A percentile compares a stretch with the other conserved stretches of the same genome.
phyloP scores from a whole-genome alignment of 257 asterid species.

The Misopates orontium region DNA sequence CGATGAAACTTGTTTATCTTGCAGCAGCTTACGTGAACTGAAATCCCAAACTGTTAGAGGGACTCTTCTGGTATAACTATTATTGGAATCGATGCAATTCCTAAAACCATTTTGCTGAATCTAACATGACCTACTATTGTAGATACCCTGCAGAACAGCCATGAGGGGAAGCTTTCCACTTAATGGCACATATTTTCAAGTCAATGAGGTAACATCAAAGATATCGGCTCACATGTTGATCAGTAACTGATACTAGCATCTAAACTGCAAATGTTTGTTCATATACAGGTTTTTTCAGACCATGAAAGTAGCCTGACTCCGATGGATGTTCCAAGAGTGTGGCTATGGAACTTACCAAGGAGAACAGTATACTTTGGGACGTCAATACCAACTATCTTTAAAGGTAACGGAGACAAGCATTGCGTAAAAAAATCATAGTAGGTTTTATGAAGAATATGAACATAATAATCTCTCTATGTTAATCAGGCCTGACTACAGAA shows the following conservation, averaged over 20 bases:
- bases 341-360: conserved; percentile 90
- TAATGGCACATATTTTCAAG: conserved; percentile 97
- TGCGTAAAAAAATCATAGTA: conserved; percentile 6
- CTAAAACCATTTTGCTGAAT: conserved; percentile 9
- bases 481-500: conserved; percentile 73
- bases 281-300: conserved; percentile 88
- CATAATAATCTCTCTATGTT: conserved; percentile 23
- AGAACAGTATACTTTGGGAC: conserved; percentile 95
- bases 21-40: conserved; percentile 90
- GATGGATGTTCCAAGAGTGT: conserved; percentile 76
- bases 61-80: conserved; percentile 75
- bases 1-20: conserved; percentile 77
- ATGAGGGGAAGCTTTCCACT: conserved; percentile 99
- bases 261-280: conserved; percentile 14
- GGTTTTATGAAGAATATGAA: conserved; percentile 25
- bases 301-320: conserved; percentile 86
- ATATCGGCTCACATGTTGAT: conserved; percentile 21
- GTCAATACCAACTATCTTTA: conserved; percentile 84
- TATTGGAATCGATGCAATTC: conserved; percentile 1
- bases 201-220: conserved; percentile 70
- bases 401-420: conserved; percentile 51
- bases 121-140: conserved; percentile 38
- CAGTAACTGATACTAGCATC: conserved; percentile 22
- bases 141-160: conserved; percentile 99
- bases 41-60: conserved; percentile 85